Base-by-base conservation (phyloP, 2,329 filamentous ascomycete species). In the Trichoderma breve region DNA sequence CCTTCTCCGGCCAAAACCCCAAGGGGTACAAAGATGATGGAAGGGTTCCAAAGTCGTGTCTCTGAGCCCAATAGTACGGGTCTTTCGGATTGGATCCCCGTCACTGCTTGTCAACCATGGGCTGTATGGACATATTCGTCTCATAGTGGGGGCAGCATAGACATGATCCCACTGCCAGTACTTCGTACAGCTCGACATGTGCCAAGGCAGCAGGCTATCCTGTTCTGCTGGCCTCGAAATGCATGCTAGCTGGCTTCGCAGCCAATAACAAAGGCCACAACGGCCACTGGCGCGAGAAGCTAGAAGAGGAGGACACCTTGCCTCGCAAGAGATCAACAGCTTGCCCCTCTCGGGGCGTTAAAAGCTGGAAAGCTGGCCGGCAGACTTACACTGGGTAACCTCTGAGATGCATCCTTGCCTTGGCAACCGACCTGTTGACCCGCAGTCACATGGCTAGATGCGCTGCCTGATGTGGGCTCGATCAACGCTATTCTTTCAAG, bases 361-460 rank as follows among this genome's bases (percentile, higher is more conserved):
- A 62, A 57, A 62, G 67, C 51, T 53, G 39, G 34, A 43, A 26
- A 51, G 26, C 55, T 58, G 55, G 28, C 28, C 28, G 15, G 30
- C 18, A 39, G 30, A 32, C 24, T 53, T 53, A 70, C 47, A 62
- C 36, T 61, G 36, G 67, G 67, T 70, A 70, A 70, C 57, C 58
- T 39, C 21, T 30, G 34, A 58, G n/a, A 71, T 66, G 51, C 51
- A 60, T 71, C 67, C 36, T 61, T 26, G 67, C 39, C 43, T 70
- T 62, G 39, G 67, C 57, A 62, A 62, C 57, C 32, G 30, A 53
- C 62, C 53, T 53, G 63, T 66, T 39, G 62, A 71, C 70, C 34
- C 30, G 36, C 47, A 64, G 71, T 72, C 71, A 72, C 71, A 72
- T 72, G 71, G 71, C 43, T 58, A 8, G 21, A 58, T n/a, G 57